Percentiles rank a stretch among this genome's conserved stretches.
phyloP scores from a whole-genome alignment of 31 red algal genomes.

The Porphyra umbilicalis region DNA sequence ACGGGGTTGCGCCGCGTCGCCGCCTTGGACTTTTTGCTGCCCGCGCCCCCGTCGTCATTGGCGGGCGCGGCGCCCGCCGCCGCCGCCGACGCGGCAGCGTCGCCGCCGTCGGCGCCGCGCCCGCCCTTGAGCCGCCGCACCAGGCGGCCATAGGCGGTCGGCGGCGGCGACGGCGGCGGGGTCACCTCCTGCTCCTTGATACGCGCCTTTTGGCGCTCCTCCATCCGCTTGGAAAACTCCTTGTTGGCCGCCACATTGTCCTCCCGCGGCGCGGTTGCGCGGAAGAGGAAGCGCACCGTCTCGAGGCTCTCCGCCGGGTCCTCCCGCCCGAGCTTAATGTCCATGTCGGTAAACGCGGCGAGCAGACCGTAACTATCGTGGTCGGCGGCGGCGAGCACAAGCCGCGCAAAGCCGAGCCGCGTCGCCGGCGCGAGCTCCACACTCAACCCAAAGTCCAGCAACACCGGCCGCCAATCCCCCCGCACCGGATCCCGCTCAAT shows the following conservation, averaged over 20 bases:
- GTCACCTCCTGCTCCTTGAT: not conserved
- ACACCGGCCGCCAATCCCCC: conserved; percentile 20
- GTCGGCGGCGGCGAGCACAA: conserved; percentile 55
- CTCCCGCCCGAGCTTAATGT: conserved; percentile 32
- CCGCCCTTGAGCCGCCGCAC: too few relatives aligned
- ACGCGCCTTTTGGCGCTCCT: not conserved
- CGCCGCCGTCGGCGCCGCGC: too few relatives aligned
- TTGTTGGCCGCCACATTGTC: conserved; percentile 3
- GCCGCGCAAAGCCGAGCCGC: conserved; percentile 39
- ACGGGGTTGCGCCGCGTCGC: conserved; percentile 13
- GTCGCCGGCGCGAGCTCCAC: conserved; percentile 21
- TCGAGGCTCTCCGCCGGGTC: conserved; percentile 35
- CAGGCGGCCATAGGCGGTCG: too few relatives aligned
- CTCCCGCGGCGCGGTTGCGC: conserved; percentile 30
- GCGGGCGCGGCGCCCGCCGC: not conserved
- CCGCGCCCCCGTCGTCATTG: not conserved
- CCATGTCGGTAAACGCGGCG: conserved; percentile 42
- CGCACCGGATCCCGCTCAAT: conserved; percentile 4
- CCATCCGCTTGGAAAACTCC: conserved; percentile 13
- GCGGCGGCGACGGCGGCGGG: too few relatives aligned
- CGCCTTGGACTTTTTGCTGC: not conserved
- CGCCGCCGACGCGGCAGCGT: not conserved
- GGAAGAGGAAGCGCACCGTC: conserved; percentile 53
- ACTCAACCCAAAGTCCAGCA: conserved; percentile 73
- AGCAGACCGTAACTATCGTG: conserved; percentile 50